Conservation (phyloP, 768 basidiomycete species). For the Favolaschia claudopus region DNA sequence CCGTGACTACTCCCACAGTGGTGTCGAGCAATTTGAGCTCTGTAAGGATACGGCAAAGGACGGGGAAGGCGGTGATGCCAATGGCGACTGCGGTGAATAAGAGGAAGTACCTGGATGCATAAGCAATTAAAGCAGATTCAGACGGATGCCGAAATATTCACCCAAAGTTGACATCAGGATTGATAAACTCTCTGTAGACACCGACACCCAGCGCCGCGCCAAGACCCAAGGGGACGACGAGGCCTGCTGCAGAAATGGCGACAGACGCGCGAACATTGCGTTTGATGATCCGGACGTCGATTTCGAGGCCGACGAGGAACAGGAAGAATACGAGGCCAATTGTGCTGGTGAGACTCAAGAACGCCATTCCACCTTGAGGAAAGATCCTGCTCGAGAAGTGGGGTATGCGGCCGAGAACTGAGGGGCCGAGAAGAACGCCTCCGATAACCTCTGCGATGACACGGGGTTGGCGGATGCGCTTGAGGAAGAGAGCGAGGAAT, state of each 20-base stretch:
- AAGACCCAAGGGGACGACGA: constrained; percentile 80
- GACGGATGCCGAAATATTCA: too few species aligned
- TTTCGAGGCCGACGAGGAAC: constrained; percentile 87
- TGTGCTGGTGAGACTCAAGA: constrained; percentile 76
- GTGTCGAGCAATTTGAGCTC: constrained; percentile 85
- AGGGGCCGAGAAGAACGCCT: constrained; percentile 84
- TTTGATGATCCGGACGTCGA: constrained; percentile 74
- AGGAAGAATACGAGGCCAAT: constrained; percentile 82
- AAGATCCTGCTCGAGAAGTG: constrained; percentile 70
- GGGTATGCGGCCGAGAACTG: constrained; percentile 82
- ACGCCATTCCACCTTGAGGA: constrained; percentile 55
- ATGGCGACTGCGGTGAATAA: constrained; percentile 87
- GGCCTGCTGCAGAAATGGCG: constrained; percentile 69
- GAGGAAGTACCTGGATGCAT: constrained; percentile 82
- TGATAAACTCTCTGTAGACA: constrained; percentile 73
- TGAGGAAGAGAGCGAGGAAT: constrained; percentile 68
- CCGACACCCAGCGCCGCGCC: constrained; percentile 81
- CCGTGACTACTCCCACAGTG: constrained; percentile 83
- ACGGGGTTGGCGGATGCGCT: constrained; percentile 83
- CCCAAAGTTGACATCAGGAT: constrained; percentile 68
- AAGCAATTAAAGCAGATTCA: too few species aligned
- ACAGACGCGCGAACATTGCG: constrained; percentile 67
- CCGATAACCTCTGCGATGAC: constrained; percentile 94
- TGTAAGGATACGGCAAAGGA: constrained; percentile 84
- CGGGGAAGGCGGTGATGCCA: constrained; percentile 84